Base-by-base conservation (phyloP, 306 rosid species). In the Echinosophora koreensis region DNA sequence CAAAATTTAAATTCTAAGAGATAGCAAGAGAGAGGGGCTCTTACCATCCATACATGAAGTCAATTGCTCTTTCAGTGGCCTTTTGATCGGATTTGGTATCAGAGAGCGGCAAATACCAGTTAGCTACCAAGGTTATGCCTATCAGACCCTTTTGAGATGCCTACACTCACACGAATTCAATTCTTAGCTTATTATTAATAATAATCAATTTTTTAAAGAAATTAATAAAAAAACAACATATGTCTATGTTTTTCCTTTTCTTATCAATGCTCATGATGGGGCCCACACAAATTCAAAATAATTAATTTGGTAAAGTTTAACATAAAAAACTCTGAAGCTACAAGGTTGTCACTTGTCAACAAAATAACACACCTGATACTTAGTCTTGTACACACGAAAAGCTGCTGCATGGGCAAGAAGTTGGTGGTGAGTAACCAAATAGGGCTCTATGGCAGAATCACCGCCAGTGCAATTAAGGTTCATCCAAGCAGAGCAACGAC, bases 21-120 rank as follows among this genome's bases (percentile, higher is more conserved):
- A 58, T 1, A 47, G 2, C 18, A 15, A 28, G 8, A 51, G 57
- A 69, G 5, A 1, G 5, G 39, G 22, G 5, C 2, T 0, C 69
- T 74, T 85, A 89, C 91, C 91, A 87, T 66, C 91, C 94, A 55
- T 65, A 32, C 65, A 34, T 22, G 41, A 89, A 89, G 30, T 89
- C 94, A 8, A 80, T 50, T 11, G 78, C 61, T 66, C 90, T 51
- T 30, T 15, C 3, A 1, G 79, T 61, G 0, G 94, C 94, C 0
- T 18, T 65, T 18, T 37, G 13, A 17, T 88, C 76, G 1, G 8
- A 6, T 74, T 34, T 74, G 8, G 74, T 10, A 8, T 84, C n/a
- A 5, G 86, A 42, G 62, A 22, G 49, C 14, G 92, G 90, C 32
- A 77, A 5, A 1, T 56, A 46, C 90, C 91, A 87, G 0, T 57